Evolutionary conservation across 1,139 yeast genomes (phyloP), one percentile per base, ranked within the genome.

Genomic region (Pichia sp.): DNA sequence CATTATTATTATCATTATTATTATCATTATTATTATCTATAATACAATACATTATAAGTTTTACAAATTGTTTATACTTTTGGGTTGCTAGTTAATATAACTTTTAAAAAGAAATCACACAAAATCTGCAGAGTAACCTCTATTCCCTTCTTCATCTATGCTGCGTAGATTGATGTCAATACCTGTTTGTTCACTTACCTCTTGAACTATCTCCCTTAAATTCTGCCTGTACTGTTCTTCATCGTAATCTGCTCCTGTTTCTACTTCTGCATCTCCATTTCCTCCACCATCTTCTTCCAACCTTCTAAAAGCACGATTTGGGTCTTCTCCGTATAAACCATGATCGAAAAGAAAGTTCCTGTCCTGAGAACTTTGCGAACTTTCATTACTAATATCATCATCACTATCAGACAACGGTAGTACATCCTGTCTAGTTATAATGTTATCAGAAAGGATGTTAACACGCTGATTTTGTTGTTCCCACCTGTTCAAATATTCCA

Each of bases 401-500:
- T 43, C 31, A 16, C 24, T 43, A 12, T 44, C 53, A 5, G 51
- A 41, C 9, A 54, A 54, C 7, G 47, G 43, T 34, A 29, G n/a
- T 24, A 48, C 48, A n/a, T 14, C 30, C 6, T 46, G 51, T 31
- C 47, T 50, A 2, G 50, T 31, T 5, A 56, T 14, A 7, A 56
- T 53, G 16, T 51, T 51, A 36, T 54, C 56, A 2, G 56, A 49
- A 10, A 56, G 45, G 8, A 56, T 40, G 33, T 51, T 49, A 20
- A 41, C 41, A 16, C 33, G 44, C 12, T 38, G 38, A 20, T 51
- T 55, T 12, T 48, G 49, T 16, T 44, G 38, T 48, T 53, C 58
- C 58, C 58, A 56, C 29, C 46, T 49, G 8, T 46, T 50, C 16
- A 56, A 40, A 49, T 53, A 47, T 6, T 56, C 56, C 52, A 49